Conservation (phyloP, 148 eudicot genomes). For the Diospyros lotus region DNA sequence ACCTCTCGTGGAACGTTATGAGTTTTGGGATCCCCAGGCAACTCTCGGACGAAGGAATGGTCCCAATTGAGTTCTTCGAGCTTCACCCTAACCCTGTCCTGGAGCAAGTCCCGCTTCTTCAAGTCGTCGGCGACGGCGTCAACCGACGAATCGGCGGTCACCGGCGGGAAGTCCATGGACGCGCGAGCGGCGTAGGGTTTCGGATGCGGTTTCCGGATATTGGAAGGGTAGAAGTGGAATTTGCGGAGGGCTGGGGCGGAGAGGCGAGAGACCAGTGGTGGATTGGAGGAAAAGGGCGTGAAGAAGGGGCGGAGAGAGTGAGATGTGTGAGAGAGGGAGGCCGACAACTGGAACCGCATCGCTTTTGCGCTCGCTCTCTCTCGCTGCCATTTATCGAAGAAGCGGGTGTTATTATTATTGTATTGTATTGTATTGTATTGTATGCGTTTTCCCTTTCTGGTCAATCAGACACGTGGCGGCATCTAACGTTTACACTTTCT, state of each 20-base stretch:
- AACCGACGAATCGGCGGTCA: conserved; percentile 20
- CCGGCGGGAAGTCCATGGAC: conserved; percentile 35
- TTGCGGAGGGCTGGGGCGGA: conserved; percentile 11
- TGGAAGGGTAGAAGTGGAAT: conserved; percentile 17
- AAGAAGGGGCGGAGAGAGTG: conserved; percentile 11
- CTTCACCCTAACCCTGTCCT: conserved; percentile 28
- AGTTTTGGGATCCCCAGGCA: conserved; percentile 11
- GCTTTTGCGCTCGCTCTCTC: not conserved
- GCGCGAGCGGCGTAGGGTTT: conserved; percentile 20
- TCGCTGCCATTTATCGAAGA: not conserved
- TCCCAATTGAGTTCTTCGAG: conserved; percentile 31
- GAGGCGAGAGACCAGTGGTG: conserved; percentile 17
- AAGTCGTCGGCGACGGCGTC: conserved; percentile 47
- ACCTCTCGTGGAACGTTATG: conserved; percentile 12
- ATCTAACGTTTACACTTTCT: too few species aligned
- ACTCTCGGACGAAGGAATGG: conserved; percentile 13
- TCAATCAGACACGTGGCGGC: too few species aligned
- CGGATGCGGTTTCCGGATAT: not conserved
- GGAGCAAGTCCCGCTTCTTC: conserved; percentile 43
- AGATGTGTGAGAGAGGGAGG: conserved; percentile 23
- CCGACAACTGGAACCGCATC: conserved; percentile 41
- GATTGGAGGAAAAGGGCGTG: conserved; percentile 20
- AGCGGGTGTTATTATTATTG: too few species aligned
- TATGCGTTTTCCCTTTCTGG: too few species aligned
- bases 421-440: too few species aligned